A percentile compares a stretch with the other conserved stretches of the same genome.
phyloP scores from a whole-genome alignment of 1,284 basidiomycete genomes.

The Ganoderma boninense region DNA sequence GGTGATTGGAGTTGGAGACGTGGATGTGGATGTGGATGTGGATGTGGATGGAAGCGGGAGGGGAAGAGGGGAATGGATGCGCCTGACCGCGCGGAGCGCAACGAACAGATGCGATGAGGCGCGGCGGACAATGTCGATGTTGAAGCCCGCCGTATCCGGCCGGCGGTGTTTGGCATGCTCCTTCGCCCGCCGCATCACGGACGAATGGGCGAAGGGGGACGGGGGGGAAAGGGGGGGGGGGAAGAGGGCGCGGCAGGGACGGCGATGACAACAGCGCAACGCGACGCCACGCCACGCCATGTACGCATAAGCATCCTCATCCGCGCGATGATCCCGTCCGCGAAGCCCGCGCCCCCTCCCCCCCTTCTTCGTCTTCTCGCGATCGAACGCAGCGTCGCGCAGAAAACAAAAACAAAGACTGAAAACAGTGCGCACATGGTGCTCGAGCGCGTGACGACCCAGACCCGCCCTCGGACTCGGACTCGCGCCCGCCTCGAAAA shows the following conservation, averaged over 20 bases:
- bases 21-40: no score
- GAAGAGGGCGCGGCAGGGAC: not conserved
- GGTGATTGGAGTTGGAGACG: no score
- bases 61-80: not conserved
- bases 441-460: conserved; percentile 1
- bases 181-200: not conserved
- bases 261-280: not conserved
- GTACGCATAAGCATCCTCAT: not conserved
- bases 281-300: conserved; percentile 4
- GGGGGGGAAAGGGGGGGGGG: not conserved
- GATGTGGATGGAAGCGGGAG: not conserved
- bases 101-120: conserved; percentile 7
- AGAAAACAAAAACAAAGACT: not conserved
- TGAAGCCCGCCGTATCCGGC: no score
- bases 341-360: not conserved
- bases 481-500: not conserved
- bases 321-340: not conserved
- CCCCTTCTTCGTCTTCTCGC: not conserved
- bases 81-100: not conserved
- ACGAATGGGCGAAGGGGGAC: not conserved
- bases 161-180: not conserved
- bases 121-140: not conserved
- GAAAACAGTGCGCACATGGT: not conserved
- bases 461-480: not conserved
- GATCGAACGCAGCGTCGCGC: not conserved